Evolutionary conservation across 1,284 basidiomycete genomes (phyloP), one percentile per base, ranked within the genome.

Genomic region (Takashimella tepidaria): DNA sequence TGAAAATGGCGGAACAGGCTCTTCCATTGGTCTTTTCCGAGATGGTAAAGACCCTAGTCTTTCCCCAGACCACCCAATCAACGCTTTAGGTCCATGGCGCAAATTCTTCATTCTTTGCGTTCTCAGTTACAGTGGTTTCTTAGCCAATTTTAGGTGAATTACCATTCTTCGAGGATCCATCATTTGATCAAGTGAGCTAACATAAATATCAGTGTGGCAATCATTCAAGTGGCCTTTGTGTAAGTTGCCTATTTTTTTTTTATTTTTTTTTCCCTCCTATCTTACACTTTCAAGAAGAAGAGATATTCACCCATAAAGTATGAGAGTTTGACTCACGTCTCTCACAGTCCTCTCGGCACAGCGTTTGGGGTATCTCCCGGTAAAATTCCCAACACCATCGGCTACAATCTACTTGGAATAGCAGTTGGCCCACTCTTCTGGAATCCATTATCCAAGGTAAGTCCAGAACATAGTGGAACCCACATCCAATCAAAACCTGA

Each of bases 401-500:
- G 73, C 10, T 73, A 73, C 58, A 59, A 57, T 21, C 63, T 76
- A n/a, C 66, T 76, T 12, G 74, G 74, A 25, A 60, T 70, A n/a
- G 73, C 70, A 1, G 65, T 72, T 3, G 74, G 74, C 1, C 65
- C 71, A 0, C 49, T 76, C 6, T 56, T 76, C 20, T 68, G 65
- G 60, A 66, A 68, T 47, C 66, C 64, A 11, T 43, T 66, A 10
- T 63, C 63, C 5, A 37, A 37, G 31, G 31, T 37, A 8, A 37
- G 31, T 37, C 31, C 31, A n/a, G n/a, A n/a, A n/a, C n/a, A n/a
- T n/a, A n/a, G n/a, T n/a, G n/a, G n/a, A n/a, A n/a, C n/a, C n/a
- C n/a, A n/a, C n/a, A n/a, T n/a, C n/a, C n/a, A n/a, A n/a, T n/a
- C n/a, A n/a, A n/a, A n/a, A n/a, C n/a, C n/a, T n/a, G n/a, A n/a